phyloP scores from a whole-genome alignment of 1,284 basidiomycete species.

The Trametes versicolor region DNA sequence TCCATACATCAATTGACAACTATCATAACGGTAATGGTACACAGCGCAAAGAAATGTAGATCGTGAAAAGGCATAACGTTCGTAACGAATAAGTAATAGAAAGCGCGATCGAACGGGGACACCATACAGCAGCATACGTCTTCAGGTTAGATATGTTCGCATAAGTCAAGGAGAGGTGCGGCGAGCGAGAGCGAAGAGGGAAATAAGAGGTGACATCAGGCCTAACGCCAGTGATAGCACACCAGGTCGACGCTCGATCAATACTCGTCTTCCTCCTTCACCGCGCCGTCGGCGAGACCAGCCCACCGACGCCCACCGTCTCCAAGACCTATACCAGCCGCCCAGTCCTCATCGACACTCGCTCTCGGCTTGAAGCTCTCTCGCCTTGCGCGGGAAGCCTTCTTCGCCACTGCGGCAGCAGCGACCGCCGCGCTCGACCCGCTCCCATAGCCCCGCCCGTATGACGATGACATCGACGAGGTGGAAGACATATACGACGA shows the following conservation, averaged over 20 bases:
- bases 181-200: neutral
- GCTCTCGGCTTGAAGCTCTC: constrained; percentile 84
- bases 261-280: constrained; percentile 50
- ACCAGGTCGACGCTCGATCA: constrained; percentile 20
- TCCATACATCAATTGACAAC: constrained; percentile 1
- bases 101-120: constrained; percentile 1
- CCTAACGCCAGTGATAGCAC: neutral
- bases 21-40: constrained; percentile 8
- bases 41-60: neutral
- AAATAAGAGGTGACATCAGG: neutral
- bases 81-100: constrained; percentile 8
- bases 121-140: constrained; percentile 20
- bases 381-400: constrained; percentile 58
- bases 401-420: constrained; percentile 49
- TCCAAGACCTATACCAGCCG: constrained; percentile 22
- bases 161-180: constrained; percentile 21
- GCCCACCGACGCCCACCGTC: constrained; percentile 39
- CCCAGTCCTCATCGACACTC: constrained; percentile 61
- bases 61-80: constrained; percentile 6
- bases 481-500: constrained; percentile 33
- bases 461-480: constrained; percentile 18
- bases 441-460: constrained; percentile 32
- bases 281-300: constrained; percentile 42
- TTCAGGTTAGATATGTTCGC: constrained; percentile 31
- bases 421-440: constrained; percentile 20